A percentile compares a stretch with the other conserved stretches of the same genome.
phyloP scores from a whole-genome alignment of 176 grass and related monocot genomes.

The Zoysia pacifica region DNA sequence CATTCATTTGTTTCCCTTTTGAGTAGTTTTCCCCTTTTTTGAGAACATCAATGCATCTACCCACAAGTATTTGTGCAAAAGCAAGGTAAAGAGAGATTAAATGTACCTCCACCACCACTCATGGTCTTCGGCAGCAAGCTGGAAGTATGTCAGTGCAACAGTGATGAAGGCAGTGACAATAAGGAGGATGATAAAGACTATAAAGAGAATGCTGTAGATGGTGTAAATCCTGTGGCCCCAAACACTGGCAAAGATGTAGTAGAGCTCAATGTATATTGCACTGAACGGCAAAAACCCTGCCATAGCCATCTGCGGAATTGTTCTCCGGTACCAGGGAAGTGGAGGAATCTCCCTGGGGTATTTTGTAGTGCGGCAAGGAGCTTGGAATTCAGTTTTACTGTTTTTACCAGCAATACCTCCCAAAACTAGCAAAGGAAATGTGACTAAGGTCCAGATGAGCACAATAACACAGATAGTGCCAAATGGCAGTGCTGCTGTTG shows the following conservation, averaged over 20 bases:
- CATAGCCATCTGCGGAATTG: conserved; percentile 96
- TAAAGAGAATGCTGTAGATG: conserved; percentile 99
- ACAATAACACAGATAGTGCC: conserved; percentile 96
- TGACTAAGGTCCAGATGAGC: conserved; percentile 96
- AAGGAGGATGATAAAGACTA: conserved; percentile 94
- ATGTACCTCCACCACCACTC: conserved; percentile 99
- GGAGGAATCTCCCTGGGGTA: conserved; percentile 91
- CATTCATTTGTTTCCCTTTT: background rate
- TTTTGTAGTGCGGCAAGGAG: conserved; percentile 88
- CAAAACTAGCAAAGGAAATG: conserved; percentile 91
- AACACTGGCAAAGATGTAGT: conserved; percentile 98
- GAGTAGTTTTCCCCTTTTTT: background rate
- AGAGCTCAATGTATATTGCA: conserved; percentile 95
- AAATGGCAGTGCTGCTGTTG: conserved; percentile 89
- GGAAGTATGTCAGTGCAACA: conserved; percentile 96
- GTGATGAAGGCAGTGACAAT: conserved; percentile 96
- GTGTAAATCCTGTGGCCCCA: conserved; percentile 98
- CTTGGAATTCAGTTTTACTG: conserved; percentile 85
- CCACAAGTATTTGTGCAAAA: background rate
- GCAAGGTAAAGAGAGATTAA: conserved; percentile 5
- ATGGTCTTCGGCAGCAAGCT: conserved; percentile 98
- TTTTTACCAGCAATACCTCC: conserved; percentile 99
- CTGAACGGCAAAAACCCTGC: conserved; percentile 97
- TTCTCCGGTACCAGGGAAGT: conserved; percentile 81
- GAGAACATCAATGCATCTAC: background rate